Evolutionary conservation across 2,329 filamentous ascomycete genomes (phyloP).

Genomic region (Aspergillus brunneoviolaceus): DNA sequence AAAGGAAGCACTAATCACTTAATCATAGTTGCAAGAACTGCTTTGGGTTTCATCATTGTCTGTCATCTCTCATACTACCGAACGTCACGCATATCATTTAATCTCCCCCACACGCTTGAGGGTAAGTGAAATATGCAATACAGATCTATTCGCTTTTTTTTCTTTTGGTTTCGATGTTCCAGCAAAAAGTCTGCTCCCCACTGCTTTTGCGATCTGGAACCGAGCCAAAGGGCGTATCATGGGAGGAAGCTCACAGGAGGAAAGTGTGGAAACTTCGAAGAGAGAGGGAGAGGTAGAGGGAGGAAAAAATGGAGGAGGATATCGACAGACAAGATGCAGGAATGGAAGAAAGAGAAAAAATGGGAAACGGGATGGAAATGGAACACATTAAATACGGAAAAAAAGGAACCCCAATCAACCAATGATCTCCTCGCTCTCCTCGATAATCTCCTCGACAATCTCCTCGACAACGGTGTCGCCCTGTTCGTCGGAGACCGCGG

Average conservation of each 20-base stretch:
- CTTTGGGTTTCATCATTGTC: constrained; percentile 18
- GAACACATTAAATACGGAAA: constrained; percentile 33
- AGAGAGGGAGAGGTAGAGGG: constrained; percentile 18
- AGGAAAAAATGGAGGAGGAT: constrained; percentile 26
- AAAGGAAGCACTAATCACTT: background rate
- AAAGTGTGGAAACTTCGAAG: constrained; percentile 14
- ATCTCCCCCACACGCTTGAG: constrained; percentile 10
- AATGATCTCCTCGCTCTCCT: constrained; percentile 77
- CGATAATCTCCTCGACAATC: constrained; percentile 79
- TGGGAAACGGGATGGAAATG: constrained; percentile 24
- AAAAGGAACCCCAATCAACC: constrained; percentile 34
- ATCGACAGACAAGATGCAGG: constrained; percentile 30
- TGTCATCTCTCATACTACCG: constrained; percentile 30
- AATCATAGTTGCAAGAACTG: background rate
- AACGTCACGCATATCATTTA: constrained; percentile 23
- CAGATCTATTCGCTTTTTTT: constrained; percentile 30
- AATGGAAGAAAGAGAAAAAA: constrained; percentile 22
- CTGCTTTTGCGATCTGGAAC: constrained; percentile 19
- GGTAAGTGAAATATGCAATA: constrained; percentile 23
- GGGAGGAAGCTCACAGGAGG: constrained; percentile 18
- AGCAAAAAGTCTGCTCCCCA: constrained; percentile 10
- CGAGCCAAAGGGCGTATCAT: constrained; percentile 20
- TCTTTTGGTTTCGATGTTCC: constrained; percentile 16
- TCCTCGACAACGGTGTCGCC: constrained; percentile 81
- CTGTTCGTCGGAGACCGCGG: constrained; percentile 60